Conservation (phyloP, 345 rosid species). For the Crucihimalaya himalaica region DNA sequence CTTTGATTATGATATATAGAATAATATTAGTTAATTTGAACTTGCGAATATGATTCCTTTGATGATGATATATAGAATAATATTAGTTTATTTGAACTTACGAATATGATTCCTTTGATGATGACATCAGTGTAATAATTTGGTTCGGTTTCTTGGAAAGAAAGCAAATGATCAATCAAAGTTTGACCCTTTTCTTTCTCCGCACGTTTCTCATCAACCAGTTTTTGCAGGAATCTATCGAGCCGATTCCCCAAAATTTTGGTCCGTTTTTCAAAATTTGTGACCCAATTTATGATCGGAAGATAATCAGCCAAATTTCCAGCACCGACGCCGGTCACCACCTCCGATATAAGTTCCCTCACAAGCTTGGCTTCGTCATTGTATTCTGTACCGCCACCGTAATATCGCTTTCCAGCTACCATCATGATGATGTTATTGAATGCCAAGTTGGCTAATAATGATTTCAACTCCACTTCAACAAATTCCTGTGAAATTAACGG, state of each 20-base stretch:
- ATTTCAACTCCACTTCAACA: slow-evolving; percentile 45
- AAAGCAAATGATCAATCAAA: slow-evolving; percentile 57
- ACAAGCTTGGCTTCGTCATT: slow-evolving; percentile 44
- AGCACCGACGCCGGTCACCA: slow-evolving; percentile 22
- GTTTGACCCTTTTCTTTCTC: slow-evolving; percentile 32
- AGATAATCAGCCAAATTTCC: slow-evolving; percentile 50
- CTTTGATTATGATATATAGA: slow-evolving; percentile 51
- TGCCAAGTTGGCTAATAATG: slow-evolving; percentile 39
- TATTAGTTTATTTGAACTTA: slow-evolving; percentile 12
- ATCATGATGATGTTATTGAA: slow-evolving; percentile 50
- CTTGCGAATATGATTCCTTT: slow-evolving; percentile 52
- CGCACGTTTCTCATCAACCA: slow-evolving; percentile 52
- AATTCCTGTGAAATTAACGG: slow-evolving; percentile 22
- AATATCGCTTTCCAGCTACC: slow-evolving; percentile 52
- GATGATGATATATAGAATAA: slow-evolving; percentile 34
- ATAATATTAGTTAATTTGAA: not conserved
- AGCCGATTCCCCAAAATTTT: slow-evolving; percentile 20
- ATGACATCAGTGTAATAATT: slow-evolving; percentile 49
- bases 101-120: slow-evolving; percentile 54
- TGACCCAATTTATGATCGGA: slow-evolving; percentile 47
- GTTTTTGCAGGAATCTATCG: slow-evolving; percentile 49
- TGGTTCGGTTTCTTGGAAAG: slow-evolving; percentile 51
- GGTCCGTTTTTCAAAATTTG: slow-evolving; percentile 34
- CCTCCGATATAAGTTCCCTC: slow-evolving; percentile 45
- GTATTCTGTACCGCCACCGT: slow-evolving; percentile 42